Conservation (phyloP, 2,329 filamentous ascomycete genomes). For the Colletotrichum destructivum region DNA sequence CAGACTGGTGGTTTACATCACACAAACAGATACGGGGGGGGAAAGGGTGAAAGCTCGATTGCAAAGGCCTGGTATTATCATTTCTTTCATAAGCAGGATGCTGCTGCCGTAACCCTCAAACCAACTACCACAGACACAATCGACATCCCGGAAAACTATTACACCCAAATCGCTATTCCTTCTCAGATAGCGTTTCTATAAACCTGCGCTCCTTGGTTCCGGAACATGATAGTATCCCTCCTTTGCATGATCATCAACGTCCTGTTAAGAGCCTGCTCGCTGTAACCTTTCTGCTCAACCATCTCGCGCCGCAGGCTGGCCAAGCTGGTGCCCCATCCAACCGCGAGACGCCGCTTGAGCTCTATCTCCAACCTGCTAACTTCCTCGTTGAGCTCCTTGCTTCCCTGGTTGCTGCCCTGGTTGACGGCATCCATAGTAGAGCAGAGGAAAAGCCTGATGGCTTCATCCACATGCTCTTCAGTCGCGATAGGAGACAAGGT, state of each 20-base stretch:
- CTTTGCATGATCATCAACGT: constrained; percentile 89
- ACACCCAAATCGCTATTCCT: background rate
- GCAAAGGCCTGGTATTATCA: constrained; percentile 32
- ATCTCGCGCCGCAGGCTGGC: constrained; percentile 91
- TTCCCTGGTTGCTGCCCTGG: constrained; percentile 86
- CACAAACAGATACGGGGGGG: background rate
- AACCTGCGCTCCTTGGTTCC: constrained; percentile 82
- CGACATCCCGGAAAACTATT: background rate
- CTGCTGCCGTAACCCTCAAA: constrained; percentile 20
- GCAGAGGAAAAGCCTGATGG: constrained; percentile 95
- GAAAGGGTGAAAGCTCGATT: background rate
- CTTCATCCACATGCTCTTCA: constrained; percentile 95
- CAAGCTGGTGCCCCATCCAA: constrained; percentile 95
- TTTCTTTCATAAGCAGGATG: constrained; percentile 37
- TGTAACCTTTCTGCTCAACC: constrained; percentile 91
- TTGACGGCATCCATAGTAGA: constrained; percentile 98
- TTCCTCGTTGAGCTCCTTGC: constrained; percentile 92
- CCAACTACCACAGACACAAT: background rate
- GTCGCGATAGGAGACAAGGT: constrained; percentile 88
- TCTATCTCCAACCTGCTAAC: constrained; percentile 90
- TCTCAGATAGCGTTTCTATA: constrained; percentile 78
- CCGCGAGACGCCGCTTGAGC: constrained; percentile 87
- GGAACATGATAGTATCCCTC: constrained; percentile 87
- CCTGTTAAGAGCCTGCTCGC: constrained; percentile 86
- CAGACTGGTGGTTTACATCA: background rate